phyloP scores from a whole-genome alignment of 2,329 filamentous ascomycete genomes.

The Aspergillus hiratsukae region DNA sequence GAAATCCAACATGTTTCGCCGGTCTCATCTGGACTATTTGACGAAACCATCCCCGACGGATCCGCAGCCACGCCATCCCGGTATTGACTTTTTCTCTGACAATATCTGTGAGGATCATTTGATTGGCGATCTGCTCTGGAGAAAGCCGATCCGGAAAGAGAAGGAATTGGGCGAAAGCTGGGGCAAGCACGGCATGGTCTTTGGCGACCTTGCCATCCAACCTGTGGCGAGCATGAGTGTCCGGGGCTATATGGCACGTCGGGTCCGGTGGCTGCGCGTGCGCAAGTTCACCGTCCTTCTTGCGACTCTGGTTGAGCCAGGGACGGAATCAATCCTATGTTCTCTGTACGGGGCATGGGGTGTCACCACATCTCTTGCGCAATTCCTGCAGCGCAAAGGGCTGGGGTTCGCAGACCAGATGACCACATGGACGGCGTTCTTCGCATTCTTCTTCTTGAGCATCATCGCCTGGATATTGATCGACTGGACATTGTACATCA shows the following conservation, averaged over 20 bases:
- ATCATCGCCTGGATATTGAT: conserved; percentile 67
- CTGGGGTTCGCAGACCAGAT: conserved; percentile 46
- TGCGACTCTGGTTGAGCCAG: conserved; percentile 88
- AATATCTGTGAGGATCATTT: conserved; percentile 98
- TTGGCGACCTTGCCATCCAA: conserved; percentile 83
- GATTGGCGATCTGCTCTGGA: conserved; percentile 89
- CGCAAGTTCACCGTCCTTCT: conserved; percentile 88
- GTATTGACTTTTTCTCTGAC: conserved; percentile 88
- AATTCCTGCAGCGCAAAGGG: conserved; percentile 48
- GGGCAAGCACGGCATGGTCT: conserved; percentile 76
- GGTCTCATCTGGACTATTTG: conserved; percentile 77
- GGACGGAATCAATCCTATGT: conserved; percentile 83
- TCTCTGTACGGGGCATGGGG: conserved; percentile 76
- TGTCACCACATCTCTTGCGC: conserved; percentile 62
- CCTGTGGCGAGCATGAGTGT: conserved; percentile 81
- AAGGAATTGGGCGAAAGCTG: conserved; percentile 42
- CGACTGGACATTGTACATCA: conserved; percentile 69
- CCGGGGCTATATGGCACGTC: conserved; percentile 69
- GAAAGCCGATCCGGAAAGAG: conserved; percentile 38
- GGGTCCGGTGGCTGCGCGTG: conserved; percentile 86
- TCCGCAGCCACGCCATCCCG: conserved; percentile 49
- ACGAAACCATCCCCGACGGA: conserved; percentile 51
- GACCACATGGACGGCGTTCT: conserved; percentile 65
- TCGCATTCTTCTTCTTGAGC: conserved; percentile 60
- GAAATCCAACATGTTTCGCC: conserved; percentile 98